Evolutionary conservation across 192 early-diverging fungal species (phyloP).

Genomic region (Coemansia asiatica): DNA sequence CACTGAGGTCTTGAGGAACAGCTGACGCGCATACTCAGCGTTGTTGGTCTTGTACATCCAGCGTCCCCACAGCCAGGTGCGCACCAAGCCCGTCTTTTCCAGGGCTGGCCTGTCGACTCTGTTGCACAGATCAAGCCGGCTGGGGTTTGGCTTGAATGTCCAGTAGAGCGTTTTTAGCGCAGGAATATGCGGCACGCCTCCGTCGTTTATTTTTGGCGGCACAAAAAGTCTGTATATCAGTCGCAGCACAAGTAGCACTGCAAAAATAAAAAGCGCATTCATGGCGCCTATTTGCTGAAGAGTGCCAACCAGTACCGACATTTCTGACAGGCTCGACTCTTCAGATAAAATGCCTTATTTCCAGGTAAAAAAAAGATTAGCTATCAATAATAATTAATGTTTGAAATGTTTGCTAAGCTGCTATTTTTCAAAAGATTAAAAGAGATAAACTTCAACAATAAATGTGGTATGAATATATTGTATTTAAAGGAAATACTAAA

Average conservation of each 20-base stretch:
- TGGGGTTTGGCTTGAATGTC: slow-evolving; percentile 42
- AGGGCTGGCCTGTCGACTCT: slow-evolving; percentile 40
- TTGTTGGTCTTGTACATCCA: slow-evolving; percentile 57
- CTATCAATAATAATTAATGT: no score
- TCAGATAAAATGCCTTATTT: no score
- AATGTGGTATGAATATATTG: no score
- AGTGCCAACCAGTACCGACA: background rate
- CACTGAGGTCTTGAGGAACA: slow-evolving; percentile 43
- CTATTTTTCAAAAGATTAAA: no score
- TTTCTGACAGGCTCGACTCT: background rate
- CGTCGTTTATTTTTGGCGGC: slow-evolving; percentile 44
- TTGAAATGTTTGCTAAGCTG: no score
- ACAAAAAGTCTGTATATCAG: slow-evolving; percentile 27
- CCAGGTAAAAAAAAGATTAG: no score
- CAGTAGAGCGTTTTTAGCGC: slow-evolving; percentile 48
- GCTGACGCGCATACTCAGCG: slow-evolving; percentile 48
- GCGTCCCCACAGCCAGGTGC: slow-evolving; percentile 48
- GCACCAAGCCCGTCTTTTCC: slow-evolving; percentile 27
- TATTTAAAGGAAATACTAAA: no score
- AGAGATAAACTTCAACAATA: no score
- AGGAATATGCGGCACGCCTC: slow-evolving; percentile 44
- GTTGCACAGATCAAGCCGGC: slow-evolving; percentile 39
- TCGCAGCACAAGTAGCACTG: background rate
- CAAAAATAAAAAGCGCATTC: background rate
- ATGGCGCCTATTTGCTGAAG: background rate